phyloP scores from a whole-genome alignment of 768 basidiomycete genomes.

The Hypholoma sublateritium region DNA sequence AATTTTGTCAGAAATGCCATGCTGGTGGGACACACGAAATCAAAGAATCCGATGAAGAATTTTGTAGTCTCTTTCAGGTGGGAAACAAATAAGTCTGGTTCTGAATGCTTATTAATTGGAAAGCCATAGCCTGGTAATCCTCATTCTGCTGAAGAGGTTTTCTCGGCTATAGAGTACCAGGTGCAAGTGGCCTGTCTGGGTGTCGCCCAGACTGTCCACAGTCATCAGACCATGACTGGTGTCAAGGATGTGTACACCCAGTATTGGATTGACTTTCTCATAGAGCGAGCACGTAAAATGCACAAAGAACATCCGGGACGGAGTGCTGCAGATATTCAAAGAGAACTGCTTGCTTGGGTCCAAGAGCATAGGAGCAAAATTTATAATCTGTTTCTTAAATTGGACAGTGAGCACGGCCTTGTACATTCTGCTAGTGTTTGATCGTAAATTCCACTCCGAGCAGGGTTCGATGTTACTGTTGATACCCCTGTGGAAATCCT shows the following conservation, averaged over 20 bases:
- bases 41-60: constrained; percentile 33
- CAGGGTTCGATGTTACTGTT: constrained; percentile 27
- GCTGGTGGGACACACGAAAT: constrained; percentile 32
- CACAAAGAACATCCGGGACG: constrained; percentile 17
- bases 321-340: constrained; percentile 17
- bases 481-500: constrained; percentile 35
- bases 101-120: not conserved
- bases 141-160: constrained; percentile 19
- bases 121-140: constrained; percentile 19
- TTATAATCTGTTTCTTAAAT: constrained; percentile 30
- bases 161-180: constrained; percentile 28
- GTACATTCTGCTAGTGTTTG: not conserved
- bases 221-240: constrained; percentile 31
- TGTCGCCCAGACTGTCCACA: constrained; percentile 23
- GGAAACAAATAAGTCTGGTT: not conserved
- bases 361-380: constrained; percentile 10
- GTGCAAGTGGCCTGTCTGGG: constrained; percentile 30
- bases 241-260: constrained; percentile 40
- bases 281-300: constrained; percentile 19
- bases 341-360: constrained; percentile 28
- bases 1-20: constrained; percentile 38
- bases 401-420: constrained; percentile 19
- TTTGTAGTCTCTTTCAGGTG: constrained; percentile 30
- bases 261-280: constrained; percentile 34
- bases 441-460: not conserved